Evolutionary conservation across 495 filamentous ascomycete species (phyloP).

Genomic region (Immersiella caudata): DNA sequence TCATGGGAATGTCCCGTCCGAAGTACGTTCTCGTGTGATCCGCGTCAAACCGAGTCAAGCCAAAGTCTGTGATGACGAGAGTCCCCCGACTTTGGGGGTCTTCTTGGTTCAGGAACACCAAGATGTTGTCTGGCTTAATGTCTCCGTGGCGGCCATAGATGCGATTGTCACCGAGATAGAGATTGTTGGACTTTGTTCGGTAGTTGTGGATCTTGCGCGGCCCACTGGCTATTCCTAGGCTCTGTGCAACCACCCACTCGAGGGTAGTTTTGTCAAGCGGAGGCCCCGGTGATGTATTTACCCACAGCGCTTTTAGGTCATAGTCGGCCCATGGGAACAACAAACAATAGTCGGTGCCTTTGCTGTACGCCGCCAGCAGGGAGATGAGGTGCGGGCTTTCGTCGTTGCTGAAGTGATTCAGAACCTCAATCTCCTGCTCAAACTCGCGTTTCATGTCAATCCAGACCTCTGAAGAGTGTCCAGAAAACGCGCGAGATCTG

Average conservation of each 20-base stretch:
- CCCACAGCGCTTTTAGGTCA: conserved; percentile 18
- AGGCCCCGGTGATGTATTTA: background rate
- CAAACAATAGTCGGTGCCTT: conserved; percentile 19
- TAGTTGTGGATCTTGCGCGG: conserved; percentile 12
- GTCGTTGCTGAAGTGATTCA: conserved; percentile 13
- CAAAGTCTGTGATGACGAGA: conserved; percentile 25
- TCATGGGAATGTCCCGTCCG: conserved; percentile 3
- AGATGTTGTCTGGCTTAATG: conserved; percentile 29
- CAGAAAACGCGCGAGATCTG: background rate
- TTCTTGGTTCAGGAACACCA: conserved; percentile 3
- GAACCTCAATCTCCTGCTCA: conserved; percentile 15
- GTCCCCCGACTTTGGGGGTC: background rate
- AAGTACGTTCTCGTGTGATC: conserved; percentile 17
- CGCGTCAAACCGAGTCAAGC: conserved; percentile 11
- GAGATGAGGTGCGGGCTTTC: conserved; percentile 11
- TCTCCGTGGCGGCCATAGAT: conserved; percentile 25
- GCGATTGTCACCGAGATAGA: background rate
- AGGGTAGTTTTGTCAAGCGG: conserved; percentile 6
- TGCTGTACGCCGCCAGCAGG: conserved; percentile 16
- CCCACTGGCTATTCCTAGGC: conserved; percentile 6
- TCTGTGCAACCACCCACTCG: conserved; percentile 15
- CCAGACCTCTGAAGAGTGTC: background rate
- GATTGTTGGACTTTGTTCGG: conserved; percentile 2
- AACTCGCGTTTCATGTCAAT: conserved; percentile 15
- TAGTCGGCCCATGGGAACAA: conserved; percentile 21